Percentiles rank a stretch among this genome's conserved stretches.
These are phyloP conservation scores for Beta lomatogona DNA, from an alignment of 179 eudicot species.

Conservation along the genomic window DNA sequence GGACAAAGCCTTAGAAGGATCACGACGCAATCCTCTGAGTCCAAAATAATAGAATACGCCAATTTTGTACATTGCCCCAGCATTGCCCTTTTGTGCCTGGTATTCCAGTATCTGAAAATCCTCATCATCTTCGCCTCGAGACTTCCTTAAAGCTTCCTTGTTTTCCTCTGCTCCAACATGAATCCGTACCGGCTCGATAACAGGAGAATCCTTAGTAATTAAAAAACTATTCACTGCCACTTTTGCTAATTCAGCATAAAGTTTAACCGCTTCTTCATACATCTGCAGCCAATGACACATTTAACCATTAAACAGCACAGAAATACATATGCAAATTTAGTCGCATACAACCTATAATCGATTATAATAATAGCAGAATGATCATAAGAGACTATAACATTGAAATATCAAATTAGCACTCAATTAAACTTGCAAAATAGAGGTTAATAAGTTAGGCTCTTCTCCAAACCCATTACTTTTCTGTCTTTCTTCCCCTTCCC, in stretches of 20 bases:
- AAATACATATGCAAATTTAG: neutral
- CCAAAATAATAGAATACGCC: slow-evolving; percentile 93
- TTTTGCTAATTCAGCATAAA: slow-evolving; percentile 88
- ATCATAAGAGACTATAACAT: neutral
- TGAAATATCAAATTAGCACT: neutral
- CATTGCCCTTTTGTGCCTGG: slow-evolving; percentile 96
- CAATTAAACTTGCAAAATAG: neutral
- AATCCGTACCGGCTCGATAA: slow-evolving; percentile 79
- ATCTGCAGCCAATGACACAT: slow-evolving; percentile 51
- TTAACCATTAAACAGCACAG: neutral
- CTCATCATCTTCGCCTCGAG: slow-evolving; percentile 94
- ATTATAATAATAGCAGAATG: neutral
- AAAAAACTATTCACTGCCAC: slow-evolving; percentile 82
- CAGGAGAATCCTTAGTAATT: slow-evolving; percentile 85
- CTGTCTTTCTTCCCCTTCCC: neutral
- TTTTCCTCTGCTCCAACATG: slow-evolving; percentile 93
- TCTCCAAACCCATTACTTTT: neutral
- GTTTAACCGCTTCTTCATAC: slow-evolving; percentile 78
- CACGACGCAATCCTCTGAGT: slow-evolving; percentile 85
- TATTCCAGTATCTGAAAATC: slow-evolving; percentile 94
- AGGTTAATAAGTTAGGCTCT: neutral
- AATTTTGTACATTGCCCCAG: slow-evolving; percentile 84
- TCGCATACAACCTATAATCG: neutral
- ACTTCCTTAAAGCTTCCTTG: slow-evolving; percentile 86
- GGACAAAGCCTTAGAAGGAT: slow-evolving; percentile 69